Evolutionary conservation across 148 eudicot species (phyloP).

Genomic region (Vaccinium darrowii): DNA sequence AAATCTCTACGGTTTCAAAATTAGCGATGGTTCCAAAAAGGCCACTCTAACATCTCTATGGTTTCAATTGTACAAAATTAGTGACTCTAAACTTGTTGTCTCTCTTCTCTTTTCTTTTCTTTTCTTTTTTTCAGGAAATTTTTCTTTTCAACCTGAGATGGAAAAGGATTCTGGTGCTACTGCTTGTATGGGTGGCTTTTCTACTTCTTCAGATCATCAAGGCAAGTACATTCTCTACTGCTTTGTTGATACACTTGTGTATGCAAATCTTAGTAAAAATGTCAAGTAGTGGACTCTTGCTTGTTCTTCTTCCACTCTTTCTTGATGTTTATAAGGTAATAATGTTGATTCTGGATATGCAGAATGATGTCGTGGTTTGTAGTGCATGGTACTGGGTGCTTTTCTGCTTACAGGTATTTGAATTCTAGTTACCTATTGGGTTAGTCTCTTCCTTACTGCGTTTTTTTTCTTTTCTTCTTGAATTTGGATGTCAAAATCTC

Average conservation of each 20-base stretch:
- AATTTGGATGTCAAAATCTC: conserved; percentile 9
- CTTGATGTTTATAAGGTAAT: not conserved
- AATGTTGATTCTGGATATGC: conserved; percentile 20
- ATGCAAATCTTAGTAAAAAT: not conserved
- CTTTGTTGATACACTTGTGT: not conserved
- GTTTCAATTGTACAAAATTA: not conserved
- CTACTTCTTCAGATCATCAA: conserved; percentile 78
- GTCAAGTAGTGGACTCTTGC: not conserved
- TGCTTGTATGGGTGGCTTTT: conserved; percentile 64
- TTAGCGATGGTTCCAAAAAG: too few relatives aligned
- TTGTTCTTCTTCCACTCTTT: not conserved
- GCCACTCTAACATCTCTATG: too few relatives aligned
- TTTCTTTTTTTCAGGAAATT: conserved; percentile 42
- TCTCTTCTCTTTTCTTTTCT: not conserved
- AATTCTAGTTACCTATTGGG: not conserved
- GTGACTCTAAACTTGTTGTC: not conserved
- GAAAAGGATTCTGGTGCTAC: conserved; percentile 54
- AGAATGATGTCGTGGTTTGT: conserved; percentile 67
- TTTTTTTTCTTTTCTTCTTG: not conserved
- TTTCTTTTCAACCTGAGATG: conserved; percentile 57
- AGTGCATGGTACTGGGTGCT: conserved; percentile 76
- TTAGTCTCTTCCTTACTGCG: not conserved
- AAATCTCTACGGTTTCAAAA: too few relatives aligned
- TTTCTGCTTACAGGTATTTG: conserved; percentile 67
- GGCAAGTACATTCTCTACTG: conserved; percentile 43